Conservation (phyloP, 352 stramenopile species). For the Phytophthora sansomeana region DNA sequence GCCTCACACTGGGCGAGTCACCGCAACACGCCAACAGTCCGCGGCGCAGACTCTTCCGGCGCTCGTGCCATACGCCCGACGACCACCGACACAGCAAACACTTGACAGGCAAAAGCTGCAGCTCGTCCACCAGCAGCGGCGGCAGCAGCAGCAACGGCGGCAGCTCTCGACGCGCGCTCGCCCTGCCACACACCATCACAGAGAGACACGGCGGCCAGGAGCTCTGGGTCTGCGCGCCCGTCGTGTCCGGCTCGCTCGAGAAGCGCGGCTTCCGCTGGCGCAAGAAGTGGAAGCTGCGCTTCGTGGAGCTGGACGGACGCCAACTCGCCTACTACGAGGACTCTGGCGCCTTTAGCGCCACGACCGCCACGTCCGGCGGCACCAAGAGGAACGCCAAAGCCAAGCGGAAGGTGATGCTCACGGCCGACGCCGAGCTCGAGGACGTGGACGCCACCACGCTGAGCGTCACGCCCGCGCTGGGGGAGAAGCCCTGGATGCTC, state of each 20-base stretch:
- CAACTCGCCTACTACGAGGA: conserved; percentile 74
- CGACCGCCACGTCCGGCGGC: conserved; percentile 20
- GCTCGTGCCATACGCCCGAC: conserved; percentile 12
- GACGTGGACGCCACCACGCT: conserved; percentile 70
- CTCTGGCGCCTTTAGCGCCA: conserved; percentile 18
- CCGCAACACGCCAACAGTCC: conserved; percentile 26
- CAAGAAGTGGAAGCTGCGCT: conserved; percentile 81
- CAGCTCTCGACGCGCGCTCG: conserved; percentile 10
- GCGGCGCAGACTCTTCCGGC: conserved; percentile 30
- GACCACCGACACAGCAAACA: conserved; percentile 5
- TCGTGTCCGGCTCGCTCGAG: conserved; percentile 71
- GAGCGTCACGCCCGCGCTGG: conserved; percentile 50
- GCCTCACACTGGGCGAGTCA: conserved; percentile 33
- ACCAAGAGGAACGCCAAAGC: conserved; percentile 36
- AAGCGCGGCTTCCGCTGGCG: conserved; percentile 83
- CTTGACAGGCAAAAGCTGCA: conserved; percentile 12
- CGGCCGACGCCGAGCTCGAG: conserved; percentile 55
- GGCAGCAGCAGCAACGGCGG: conserved; percentile 17
- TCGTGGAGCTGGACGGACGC: conserved; percentile 78
- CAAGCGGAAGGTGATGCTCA: conserved; percentile 67
- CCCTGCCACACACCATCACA: conserved; percentile 83
- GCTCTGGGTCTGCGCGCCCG: conserved; percentile 80
- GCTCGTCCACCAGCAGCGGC: neutral
- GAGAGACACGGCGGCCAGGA: conserved; percentile 72
- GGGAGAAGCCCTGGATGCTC: conserved; percentile 74